These are phyloP conservation scores for Hevea brasiliensis DNA, from an alignment of 345 rosid species.

Conservation along the genomic window DNA sequence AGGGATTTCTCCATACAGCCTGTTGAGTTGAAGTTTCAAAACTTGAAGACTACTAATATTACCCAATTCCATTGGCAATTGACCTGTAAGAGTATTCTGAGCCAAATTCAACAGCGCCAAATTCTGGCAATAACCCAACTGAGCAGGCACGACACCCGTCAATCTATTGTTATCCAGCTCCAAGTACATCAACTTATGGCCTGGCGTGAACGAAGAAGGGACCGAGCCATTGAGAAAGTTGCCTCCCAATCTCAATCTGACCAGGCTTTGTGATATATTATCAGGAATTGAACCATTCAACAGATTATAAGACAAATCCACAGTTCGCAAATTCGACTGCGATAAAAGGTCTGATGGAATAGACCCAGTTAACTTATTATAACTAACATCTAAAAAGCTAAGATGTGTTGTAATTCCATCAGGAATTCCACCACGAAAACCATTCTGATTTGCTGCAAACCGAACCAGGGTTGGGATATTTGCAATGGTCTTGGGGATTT, in stretches of 20 bases:
- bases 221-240: slow-evolving; percentile 43
- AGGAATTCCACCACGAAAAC: slow-evolving; percentile 49
- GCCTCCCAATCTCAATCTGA: slow-evolving; percentile 71
- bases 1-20: slow-evolving; percentile 55
- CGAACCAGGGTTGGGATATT: slow-evolving; percentile 42
- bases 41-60: slow-evolving; percentile 49
- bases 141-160: slow-evolving; percentile 42
- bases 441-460: slow-evolving; percentile 64
- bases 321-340: slow-evolving; percentile 25
- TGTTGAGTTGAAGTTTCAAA: slow-evolving; percentile 53
- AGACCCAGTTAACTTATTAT: slow-evolving; percentile 39
- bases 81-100: slow-evolving; percentile 46
- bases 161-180: slow-evolving; percentile 68
- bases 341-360: slow-evolving; percentile 55
- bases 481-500: slow-evolving; percentile 46
- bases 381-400: slow-evolving; percentile 55
- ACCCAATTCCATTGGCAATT: slow-evolving; percentile 41
- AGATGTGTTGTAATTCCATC: slow-evolving; percentile 45
- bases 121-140: slow-evolving; percentile 40
- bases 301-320: slow-evolving; percentile 59
- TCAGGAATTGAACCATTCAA: slow-evolving; percentile 50
- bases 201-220: slow-evolving; percentile 36
- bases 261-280: slow-evolving; percentile 37
- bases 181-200: slow-evolving; percentile 47
- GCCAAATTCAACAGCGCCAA: slow-evolving; percentile 63